A percentile compares a stretch with the other conserved stretches of the same genome.
These are phyloP conservation scores for Aspergillus pseudoviridinutans DNA, from an alignment of 2,329 filamentous ascomycete species.

Conservation along the genomic window DNA sequence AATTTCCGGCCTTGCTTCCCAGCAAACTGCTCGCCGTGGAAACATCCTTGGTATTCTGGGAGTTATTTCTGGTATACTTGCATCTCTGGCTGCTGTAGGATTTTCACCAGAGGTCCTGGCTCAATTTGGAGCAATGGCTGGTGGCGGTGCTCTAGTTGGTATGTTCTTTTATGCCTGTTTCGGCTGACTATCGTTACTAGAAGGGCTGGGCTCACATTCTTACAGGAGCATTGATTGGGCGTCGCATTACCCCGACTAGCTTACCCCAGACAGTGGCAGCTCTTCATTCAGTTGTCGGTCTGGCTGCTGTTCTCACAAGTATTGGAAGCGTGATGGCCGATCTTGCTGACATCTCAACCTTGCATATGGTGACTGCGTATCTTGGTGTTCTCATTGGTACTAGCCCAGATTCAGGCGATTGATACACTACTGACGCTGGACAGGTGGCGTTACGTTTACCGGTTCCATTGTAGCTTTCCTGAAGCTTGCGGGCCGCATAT, in stretches of 20 bases:
- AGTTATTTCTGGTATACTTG: conserved; percentile 76
- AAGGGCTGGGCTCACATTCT: conserved; percentile 10
- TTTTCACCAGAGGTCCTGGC: conserved; percentile 74
- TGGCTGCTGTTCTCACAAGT: conserved; percentile 83
- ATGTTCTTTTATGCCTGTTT: conserved; percentile 6
- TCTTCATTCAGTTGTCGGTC: conserved; percentile 82
- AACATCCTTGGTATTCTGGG: conserved; percentile 85
- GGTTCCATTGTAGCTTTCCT: conserved; percentile 86
- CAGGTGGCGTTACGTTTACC: conserved; percentile 77
- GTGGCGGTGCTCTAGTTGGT: conserved; percentile 64
- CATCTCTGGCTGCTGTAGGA: conserved; percentile 75
- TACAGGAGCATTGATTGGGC: conserved; percentile 68
- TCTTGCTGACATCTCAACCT: conserved; percentile 64
- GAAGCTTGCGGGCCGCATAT: conserved; percentile 79
- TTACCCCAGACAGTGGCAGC: conserved; percentile 87
- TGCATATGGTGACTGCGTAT: conserved; percentile 83
- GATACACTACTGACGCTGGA: conserved; percentile 1
- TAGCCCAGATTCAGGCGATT: conserved; percentile 5
- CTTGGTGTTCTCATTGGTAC: conserved; percentile 75
- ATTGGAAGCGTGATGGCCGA: conserved; percentile 80
- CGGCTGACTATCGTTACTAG: not conserved
- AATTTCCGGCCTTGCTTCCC: conserved; percentile 74
- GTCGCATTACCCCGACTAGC: conserved; percentile 81
- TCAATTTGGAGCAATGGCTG: conserved; percentile 74
- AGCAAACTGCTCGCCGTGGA: conserved; percentile 76